phyloP scores from a whole-genome alignment of 805 yeast species.

The Nakazawaea wyomingensis region DNA sequence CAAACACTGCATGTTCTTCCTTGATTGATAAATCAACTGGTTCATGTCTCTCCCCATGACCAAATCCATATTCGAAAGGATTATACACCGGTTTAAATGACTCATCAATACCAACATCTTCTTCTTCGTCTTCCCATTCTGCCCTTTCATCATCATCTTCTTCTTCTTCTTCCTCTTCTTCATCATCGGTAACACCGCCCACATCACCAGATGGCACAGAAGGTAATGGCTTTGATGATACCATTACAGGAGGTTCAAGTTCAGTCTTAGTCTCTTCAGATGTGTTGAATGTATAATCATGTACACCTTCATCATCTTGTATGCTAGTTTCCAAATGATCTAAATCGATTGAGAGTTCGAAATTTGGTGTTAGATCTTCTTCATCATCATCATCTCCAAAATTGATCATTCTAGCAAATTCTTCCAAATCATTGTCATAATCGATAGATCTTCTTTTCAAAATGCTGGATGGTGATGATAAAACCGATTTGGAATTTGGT shows the following conservation, averaged over 20 bases:
- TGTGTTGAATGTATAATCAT: not conserved
- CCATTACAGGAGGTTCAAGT: not conserved
- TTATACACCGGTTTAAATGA: not conserved
- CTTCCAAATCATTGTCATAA: slow-evolving; percentile 35
- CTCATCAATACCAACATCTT: not conserved
- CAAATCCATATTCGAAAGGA: slow-evolving; percentile 5
- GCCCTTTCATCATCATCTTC: not conserved
- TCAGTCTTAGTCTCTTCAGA: not conserved
- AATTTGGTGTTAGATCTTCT: not conserved
- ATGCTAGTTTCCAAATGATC: slow-evolving; percentile 11
- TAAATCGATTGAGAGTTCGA: slow-evolving; percentile 29
- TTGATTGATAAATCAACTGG: not conserved
- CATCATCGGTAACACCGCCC: not conserved
- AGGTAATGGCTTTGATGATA: slow-evolving; percentile 1
- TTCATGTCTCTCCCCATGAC: slow-evolving; percentile 7
- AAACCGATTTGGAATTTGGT: too few relatives aligned
- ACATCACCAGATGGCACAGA: not conserved
- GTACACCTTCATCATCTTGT: not conserved
- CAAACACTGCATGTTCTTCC: slow-evolving; percentile 1
- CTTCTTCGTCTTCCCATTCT: not conserved
- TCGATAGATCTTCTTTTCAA: slow-evolving; percentile 28
- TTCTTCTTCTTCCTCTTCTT: not conserved
- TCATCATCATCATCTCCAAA: slow-evolving; percentile 33
- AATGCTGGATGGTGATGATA: slow-evolving; percentile 32
- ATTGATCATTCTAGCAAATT: slow-evolving; percentile 39